Evolutionary conservation across 257 asterid species (phyloP), one percentile per base, ranked within the genome.

Genomic region (Plectranthus barbatus): DNA sequence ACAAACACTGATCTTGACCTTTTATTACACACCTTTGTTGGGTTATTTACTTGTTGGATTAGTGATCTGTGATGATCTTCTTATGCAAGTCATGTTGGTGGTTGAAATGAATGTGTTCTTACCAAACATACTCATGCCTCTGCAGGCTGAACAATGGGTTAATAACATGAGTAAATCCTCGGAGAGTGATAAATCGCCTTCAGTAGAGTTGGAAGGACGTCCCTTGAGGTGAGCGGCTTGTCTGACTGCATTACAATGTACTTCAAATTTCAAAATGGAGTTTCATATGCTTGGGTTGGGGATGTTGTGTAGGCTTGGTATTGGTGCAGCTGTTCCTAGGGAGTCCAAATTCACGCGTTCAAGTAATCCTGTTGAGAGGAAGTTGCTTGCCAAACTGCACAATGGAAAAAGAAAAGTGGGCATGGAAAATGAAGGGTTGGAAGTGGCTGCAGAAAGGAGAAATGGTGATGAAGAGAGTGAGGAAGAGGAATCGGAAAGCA

Each of bases 61-160:
- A 12, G 6, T 9, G 48, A 24, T 57, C 45, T n/a, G 60, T 15
- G 49, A 21, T 31, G 26, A 15, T 15, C 21, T 23, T 10, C 36
- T 9, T 4, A n/a, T 21, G 19, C 11, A 34, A 15, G 12, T 46
- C 6, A 4, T 33, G 29, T 15, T 2, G 18, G 34, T 54, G 62
- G 34, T 56, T 60, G 19, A 36, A 12, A 44, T 23, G 13, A 19
- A 29, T 20, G 18, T 57, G 7, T 60, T 58, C 54, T 64, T 19
- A 63, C 55, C 46, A 20, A 33, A 50, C 47, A 20, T 63, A n/a
- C 45, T 9, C 6, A 40, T 14, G 23, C 68, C 53, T 72, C 56
- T 66, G 74, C 86, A 91, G 95, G 96, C 96, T 29, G 96, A 87
- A 65, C 83, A 82, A 41, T 85, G 95, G 97, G 91, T 91, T 60